Percentiles rank a stretch among this genome's conserved stretches.
Evolutionary conservation across 2,329 filamentous ascomycete species (phyloP).

Genomic region (Pseudogymnoascus sp.): DNA sequence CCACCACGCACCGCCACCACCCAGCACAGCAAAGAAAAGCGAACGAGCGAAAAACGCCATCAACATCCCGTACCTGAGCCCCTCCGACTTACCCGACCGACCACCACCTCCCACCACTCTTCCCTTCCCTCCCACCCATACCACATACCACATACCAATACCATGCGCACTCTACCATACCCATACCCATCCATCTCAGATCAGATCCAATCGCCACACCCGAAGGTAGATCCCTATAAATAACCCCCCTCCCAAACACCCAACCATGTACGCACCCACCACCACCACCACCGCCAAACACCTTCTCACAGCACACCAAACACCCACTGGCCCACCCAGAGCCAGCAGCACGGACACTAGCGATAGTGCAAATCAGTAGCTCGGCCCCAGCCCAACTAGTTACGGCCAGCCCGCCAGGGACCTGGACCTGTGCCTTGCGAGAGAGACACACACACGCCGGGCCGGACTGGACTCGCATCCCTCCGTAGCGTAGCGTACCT

Average conservation of each 20-base stretch:
- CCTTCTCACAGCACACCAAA: neutral
- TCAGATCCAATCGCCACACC: neutral
- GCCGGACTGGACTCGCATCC: neutral
- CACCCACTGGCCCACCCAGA: neutral
- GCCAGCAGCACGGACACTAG: neutral
- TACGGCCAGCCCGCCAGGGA: conserved; percentile 1
- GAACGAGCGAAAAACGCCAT: neutral
- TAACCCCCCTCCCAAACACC: neutral
- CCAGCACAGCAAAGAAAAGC: neutral
- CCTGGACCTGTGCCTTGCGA: neutral
- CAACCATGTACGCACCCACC: neutral
- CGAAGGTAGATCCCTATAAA: neutral
- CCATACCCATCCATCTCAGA: neutral
- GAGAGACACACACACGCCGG: neutral
- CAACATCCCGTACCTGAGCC: neutral
- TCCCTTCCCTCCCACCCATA: neutral
- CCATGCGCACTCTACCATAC: neutral
- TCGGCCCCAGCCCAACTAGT: too few species aligned
- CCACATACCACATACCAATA: too few species aligned
- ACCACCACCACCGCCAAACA: neutral
- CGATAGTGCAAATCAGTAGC: neutral
- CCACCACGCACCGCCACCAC: neutral
- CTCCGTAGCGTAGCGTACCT: neutral
- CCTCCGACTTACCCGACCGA: neutral
- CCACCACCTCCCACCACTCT: neutral